Base-by-base conservation (phyloP, 2,329 filamentous ascomycete genomes). In the Coniosporium tulheliwenetii region DNA sequence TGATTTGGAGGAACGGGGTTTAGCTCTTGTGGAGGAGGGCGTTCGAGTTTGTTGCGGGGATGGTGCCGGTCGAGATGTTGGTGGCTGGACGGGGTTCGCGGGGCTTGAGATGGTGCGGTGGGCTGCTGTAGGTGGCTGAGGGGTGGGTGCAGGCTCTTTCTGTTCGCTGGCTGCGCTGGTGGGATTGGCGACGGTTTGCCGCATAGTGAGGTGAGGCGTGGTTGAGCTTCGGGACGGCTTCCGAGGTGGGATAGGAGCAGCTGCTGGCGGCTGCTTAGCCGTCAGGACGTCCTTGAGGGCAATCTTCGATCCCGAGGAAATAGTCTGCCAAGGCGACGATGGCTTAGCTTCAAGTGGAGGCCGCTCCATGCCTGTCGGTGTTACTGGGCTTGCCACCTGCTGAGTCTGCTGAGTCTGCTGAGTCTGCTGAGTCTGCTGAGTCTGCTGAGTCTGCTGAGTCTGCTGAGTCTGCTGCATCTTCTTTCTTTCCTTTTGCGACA, bases 401-500 rank as follows among this genome's bases (percentile, higher is more conserved):
- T 16, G 69, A 63, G 63, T 60, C 42, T 62, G 51, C 51, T 83
- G 75, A 45, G 76, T 70, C 51, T 85, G 80, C 50, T 85, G 75
- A 47, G 85, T 75, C 54, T 75, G 83, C 63, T 94, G 75, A 45
- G 76, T 70, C 51, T 85, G 80, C 50, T 85, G 75, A 47, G 85
- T 75, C 54, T 75, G 83, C 63, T 94, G n/a, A n/a, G n/a, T n/a
- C 62, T 31, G 64, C 62, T 16, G 69, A 63, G 63, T 60, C 42
- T 62, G 51, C 51, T 83, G 75, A 45, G 76, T 70, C 51, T 85
- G 80, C 50, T 85, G 75, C 47, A 86, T 75, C 54, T 75, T 83
- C 63, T 94, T 96, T 15, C 86, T 78, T 57, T 95, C 87, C 54
- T 91, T 93, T 51, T 96, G 91, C 0, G 87, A 94, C 48, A 93